Evolutionary conservation across 2,329 filamentous ascomycete species (phyloP), one percentile per base, ranked within the genome.

Genomic region (Rachicladosporium sp.): DNA sequence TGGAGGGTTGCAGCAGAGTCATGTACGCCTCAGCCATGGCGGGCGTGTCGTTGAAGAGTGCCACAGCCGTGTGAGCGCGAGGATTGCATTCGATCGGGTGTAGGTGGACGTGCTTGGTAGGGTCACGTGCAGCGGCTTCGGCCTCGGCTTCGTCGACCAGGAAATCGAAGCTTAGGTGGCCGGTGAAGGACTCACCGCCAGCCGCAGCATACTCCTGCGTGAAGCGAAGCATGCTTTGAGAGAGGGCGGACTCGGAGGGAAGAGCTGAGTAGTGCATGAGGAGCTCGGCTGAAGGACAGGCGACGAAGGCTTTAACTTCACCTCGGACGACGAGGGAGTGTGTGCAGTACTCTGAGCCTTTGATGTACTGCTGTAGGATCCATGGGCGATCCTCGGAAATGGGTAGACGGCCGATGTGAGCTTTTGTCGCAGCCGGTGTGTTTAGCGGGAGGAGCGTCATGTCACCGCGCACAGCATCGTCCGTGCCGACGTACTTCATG

Each of bases 61-160:
- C 66, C 0, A 79, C 71, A 0, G 80, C 80, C 0, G 80, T 84
- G 49, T 84, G 79, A 0, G 74, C 75, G 10, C 80, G 65, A 0
- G 80, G 80, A 41, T 83, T 84, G 51, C 79, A 83, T 52, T 83
- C 79, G 41, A 84, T 83, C 0, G 78, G 76, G 46, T 75, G 79
- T 2, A 83, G 54, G 21, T 49, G 52, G 9, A 63, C 50, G 47
- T 58, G 48, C 10, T 51, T 40, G 4, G 45, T 46, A 4, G 50
- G 44, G 31, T 56, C 46, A 6, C 37, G 45, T 7, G 46, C 38
- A 29, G 53, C 45, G 36, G 51, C 36, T 41, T 57, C 47, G 36
- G 53, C 46, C 33, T 66, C 49, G n/a, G 60, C 56, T 33, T 69
- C 62, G 35, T 74, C 68, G 2, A 81, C 71, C 47, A 86, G 62